Base-by-base conservation (phyloP, 1,139 yeast species). In the Hansenula lynferdii region DNA sequence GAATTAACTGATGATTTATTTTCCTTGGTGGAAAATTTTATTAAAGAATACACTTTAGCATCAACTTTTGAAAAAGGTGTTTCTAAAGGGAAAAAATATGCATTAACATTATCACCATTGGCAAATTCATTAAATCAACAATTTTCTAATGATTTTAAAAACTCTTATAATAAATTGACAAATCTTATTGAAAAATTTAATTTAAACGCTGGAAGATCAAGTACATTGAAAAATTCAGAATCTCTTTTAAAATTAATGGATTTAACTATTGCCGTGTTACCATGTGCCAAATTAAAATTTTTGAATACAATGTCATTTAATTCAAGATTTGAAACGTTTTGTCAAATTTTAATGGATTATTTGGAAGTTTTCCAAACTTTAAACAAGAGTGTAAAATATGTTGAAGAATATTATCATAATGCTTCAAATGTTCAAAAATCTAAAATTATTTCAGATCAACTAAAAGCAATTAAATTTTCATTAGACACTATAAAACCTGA, bases 51-150 rank as follows among this genome's bases (percentile, higher is more conserved):
- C 49, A 26, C 33, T 11, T 57, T 69, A 8, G 57, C 58, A 22
- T 62, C 60, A n/a, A 35, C 54, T 18, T 30, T 44, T 54, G 47
- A 55, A 46, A 50, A 47, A 20, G 37, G 42, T 7, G 41, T 37
- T 5, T 36, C 51, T 0, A 40, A 35, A 5, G 50, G 42, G 0
- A 44, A 43, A 24, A 53, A 47, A 8, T 68, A 70, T 42, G 60
- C 80, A 14, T 56, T 78, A 27, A 64, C 76, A 2, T 61, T 80
- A 28, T 73, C 81, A 16, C 90, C 89, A 0, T 57, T 81, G 38
- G 80, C 86, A 0, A 75, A 74, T 47, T 70, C 81, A 0, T 61
- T 81, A n/a, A 74, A 67, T 48, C 56, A 75, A 32, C 85, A 79
- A 50, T 66, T 70, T 21, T 49, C 62, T 4, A 56, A 45, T 12